Evolutionary conservation across 2,329 filamentous ascomycete species (phyloP), one percentile per base, ranked within the genome.

Genomic region (Alternaria sp.): DNA sequence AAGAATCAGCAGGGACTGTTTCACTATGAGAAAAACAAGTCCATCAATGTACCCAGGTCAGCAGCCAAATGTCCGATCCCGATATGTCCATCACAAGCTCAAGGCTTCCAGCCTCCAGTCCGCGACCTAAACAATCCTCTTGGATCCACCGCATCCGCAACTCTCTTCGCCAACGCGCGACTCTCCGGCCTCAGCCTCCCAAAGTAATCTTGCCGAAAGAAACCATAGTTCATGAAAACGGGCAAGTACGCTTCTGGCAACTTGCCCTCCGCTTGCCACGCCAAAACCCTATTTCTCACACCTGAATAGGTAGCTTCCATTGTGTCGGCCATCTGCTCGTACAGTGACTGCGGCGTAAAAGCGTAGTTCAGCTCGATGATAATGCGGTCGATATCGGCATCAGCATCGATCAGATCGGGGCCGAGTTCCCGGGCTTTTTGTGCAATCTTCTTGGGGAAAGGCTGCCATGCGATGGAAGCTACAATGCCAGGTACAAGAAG

Each of bases 151-250:
- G 69, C 68, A 46, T 75, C 65, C 23, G 74, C 69, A 2, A 78
- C 75, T n/a, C 71, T 59, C 48, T 71, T 73, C 3, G 79, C 79
- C 36, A 74, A 58, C 39, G 75, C 71, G 21, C 65, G 60, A 51
- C 58, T 72, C 60, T 66, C 62, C 3, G 76, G 74, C 23, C 68
- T 65, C 45, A 81, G 67, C 8, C 80, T 73, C 0, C 77, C 78
- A 74, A 78, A 82, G 60, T 80, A 82, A 58, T 82, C 79, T 70
- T 83, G 79, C 4, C 76, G 66, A 51, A 68, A 77, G 60, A 81
- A 79, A 0, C 78, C 77, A 51, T 83, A 81, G 44, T 82, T 83
- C 80, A 82, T 80, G 63, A 83, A 83, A 2, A 83, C 45, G 1
- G 81, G 81, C 4, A 78, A 60, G 54, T 81, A 80, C 4, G 75